A percentile compares a stretch with the other conserved stretches of the same genome.
Evolutionary conservation across 2,329 filamentous ascomycete species (phyloP).

Genomic region (Ascochyta viciae-villosae): DNA sequence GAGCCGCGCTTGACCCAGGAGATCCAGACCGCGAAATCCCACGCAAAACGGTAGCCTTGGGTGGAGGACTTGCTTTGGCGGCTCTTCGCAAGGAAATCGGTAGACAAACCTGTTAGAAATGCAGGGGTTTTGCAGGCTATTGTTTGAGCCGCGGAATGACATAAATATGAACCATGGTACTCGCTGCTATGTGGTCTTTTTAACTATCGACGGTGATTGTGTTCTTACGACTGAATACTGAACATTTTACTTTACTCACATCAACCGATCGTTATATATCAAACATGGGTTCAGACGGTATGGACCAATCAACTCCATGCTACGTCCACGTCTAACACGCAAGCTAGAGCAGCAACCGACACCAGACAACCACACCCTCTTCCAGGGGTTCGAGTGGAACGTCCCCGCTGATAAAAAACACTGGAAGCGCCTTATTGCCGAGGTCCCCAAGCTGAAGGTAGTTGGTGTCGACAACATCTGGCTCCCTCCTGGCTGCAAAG

Average conservation of each 20-base stretch:
- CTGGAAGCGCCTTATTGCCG: conserved; percentile 64
- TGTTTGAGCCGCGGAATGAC: neutral
- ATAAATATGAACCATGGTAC: conserved; percentile 7
- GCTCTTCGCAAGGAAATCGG: conserved; percentile 7
- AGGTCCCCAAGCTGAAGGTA: conserved; percentile 62
- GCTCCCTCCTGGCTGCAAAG: conserved; percentile 77
- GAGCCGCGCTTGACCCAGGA: conserved; percentile 21
- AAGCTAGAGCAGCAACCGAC: conserved; percentile 39
- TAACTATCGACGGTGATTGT: conserved; percentile 2
- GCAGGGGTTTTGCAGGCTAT: conserved; percentile 5
- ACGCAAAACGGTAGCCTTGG: neutral
- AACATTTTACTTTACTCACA: neutral
- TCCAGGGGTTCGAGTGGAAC: conserved; percentile 79
- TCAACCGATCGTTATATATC: neutral
- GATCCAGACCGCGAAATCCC: conserved; percentile 12
- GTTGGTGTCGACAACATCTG: conserved; percentile 65
- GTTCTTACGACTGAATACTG: neutral
- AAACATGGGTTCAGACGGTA: conserved; percentile 40
- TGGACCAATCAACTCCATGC: neutral
- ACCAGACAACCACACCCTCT: conserved; percentile 56
- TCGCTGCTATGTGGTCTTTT: conserved; percentile 1
- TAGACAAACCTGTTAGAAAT: conserved; percentile 14
- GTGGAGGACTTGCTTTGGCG: conserved; percentile 8
- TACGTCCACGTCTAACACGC: conserved; percentile 12
- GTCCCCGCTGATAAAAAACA: conserved; percentile 66